Evolutionary conservation across 164 flowering plant genomes (phyloP), one percentile per base, ranked within the genome.

Genomic region (Liriodendron chinense): DNA sequence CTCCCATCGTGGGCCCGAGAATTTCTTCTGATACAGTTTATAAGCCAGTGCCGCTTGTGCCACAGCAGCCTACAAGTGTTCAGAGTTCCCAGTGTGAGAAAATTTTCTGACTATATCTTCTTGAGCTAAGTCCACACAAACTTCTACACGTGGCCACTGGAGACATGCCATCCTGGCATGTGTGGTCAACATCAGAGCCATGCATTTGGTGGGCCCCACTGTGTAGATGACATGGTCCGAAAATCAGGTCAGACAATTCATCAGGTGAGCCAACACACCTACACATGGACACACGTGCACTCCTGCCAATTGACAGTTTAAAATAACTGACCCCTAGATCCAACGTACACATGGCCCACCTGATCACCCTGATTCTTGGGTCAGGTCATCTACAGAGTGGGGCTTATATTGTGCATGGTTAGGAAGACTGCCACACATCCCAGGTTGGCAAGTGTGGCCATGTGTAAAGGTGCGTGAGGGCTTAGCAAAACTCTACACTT

Each of bases 1-100:
- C 80, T 96, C 98, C 99, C 99, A 96, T 79, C 99, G 89, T 72
- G 99, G 97, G 68, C 99, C 99, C 34, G 99, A 96, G 83, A 96
- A 94, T 75, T 96, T 96, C 89, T 90, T 89, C 86, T 94, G 98
- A 85, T 96, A 96, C 70, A 96, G 92, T 80, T 90, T 75, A 83
- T 87, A 96, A 56, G 99, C 99, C 34, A 96, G 86, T n/a, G 88
- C 91, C 7, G 99, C 98, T 85, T 96, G 99, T 78, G 99, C 98
- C 22, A 94, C 98, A 28, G 99, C 99, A 81, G 98, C 99, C 99
- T 96, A 80, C 76, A 71, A 49, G 23, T 47, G 18, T 34, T 73
- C 48, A 69, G 62, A 63, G 28, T 68, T 59, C 56, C 23, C 59
- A 53, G 20, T 1, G 47, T 72, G 0, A 67, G 25, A n/a, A 69